These are phyloP conservation scores for Helicostylum pulchrum DNA, from an alignment of 192 early-diverging fungal genomes.

Conservation along the genomic window DNA sequence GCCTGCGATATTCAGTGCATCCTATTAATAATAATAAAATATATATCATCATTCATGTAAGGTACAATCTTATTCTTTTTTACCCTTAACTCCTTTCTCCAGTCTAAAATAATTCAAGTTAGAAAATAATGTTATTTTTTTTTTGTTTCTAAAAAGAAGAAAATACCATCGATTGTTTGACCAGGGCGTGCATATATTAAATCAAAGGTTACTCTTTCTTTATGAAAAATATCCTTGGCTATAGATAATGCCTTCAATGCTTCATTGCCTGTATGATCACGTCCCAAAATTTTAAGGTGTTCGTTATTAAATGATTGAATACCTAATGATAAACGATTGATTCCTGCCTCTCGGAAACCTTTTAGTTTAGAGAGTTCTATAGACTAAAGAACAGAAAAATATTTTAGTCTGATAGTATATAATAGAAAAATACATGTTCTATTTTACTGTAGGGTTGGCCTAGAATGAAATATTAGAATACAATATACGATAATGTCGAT, in stretches of 20 bases:
- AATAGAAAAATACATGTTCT: not conserved
- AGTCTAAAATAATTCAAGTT: not conserved
- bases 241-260: constrained; percentile 38
- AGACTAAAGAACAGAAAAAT: constrained; percentile 9
- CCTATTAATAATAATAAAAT: constrained; percentile 18
- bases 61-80: not conserved
- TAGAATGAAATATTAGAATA: constrained; percentile 13
- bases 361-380: constrained; percentile 20
- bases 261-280: constrained; percentile 45
- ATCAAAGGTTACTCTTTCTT: constrained; percentile 45
- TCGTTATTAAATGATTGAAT: constrained; percentile 47
- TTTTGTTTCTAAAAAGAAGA: not conserved
- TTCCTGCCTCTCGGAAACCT: constrained; percentile 40
- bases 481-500: constrained; percentile 3
- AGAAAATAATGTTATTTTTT: not conserved
- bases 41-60: not conserved
- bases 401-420: not conserved
- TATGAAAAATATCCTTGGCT: constrained; percentile 42
- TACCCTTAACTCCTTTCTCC: not conserved
- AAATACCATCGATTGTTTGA: constrained; percentile 33
- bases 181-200: constrained; percentile 51
- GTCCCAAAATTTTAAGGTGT: constrained; percentile 36
- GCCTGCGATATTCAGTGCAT: constrained; percentile 43
- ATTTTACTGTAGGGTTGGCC: constrained; percentile 52
- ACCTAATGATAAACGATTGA: constrained; percentile 53